Evolutionary conservation across 2,329 filamentous ascomycete species (phyloP), one percentile per base, ranked within the genome.

Genomic region (Tolypocladium ovalisporum): DNA sequence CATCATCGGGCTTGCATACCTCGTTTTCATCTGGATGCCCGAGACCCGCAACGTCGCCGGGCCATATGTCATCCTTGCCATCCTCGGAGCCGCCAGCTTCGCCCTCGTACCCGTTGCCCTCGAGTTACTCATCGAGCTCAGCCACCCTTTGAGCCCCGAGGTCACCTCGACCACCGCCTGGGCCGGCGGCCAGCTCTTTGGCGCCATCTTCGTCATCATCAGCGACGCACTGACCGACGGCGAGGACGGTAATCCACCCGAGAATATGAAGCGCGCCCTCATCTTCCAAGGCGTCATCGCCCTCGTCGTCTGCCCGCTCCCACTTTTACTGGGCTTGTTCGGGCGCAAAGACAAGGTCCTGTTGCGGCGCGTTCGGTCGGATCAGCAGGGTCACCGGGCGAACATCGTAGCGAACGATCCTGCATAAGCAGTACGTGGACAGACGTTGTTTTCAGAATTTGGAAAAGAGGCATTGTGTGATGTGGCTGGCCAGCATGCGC

Each of bases 111-210:
- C 94, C 3, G 82, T 96, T 40, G 88, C 85, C 7, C 80, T 97
- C 54, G 94, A 99, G 72, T 91, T 88, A 64, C 76, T 97, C 19
- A 89, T 89, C 55, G 90, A 97, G 70, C 81, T 96, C 59, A 91
- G 88, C 6, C 89, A 94, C 66, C 94, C 94, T 0, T 84, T 95
- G 32, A 87, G 85, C 44, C 92, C 94, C 0, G 93, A 96, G 72
- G 82, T 97, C 51, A 89, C 89, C 1, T 89, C 84, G 60, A 90
- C 89, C 34, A 77, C 95, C 27, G 89, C 87, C 66, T 97, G 94
- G 94, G 82, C 83, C 1, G 87, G 87, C 7, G 93, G 94, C 0
- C 93, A 97, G 75, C 72, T 97, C 9, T 73, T 95, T 1, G 94
- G 94, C 15, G 92, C 84, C 2, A 73, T 92, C 34, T 96, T 97